These are phyloP conservation scores for Mrakia frigida DNA, from an alignment of 768 basidiomycete genomes.

Conservation along the genomic window DNA sequence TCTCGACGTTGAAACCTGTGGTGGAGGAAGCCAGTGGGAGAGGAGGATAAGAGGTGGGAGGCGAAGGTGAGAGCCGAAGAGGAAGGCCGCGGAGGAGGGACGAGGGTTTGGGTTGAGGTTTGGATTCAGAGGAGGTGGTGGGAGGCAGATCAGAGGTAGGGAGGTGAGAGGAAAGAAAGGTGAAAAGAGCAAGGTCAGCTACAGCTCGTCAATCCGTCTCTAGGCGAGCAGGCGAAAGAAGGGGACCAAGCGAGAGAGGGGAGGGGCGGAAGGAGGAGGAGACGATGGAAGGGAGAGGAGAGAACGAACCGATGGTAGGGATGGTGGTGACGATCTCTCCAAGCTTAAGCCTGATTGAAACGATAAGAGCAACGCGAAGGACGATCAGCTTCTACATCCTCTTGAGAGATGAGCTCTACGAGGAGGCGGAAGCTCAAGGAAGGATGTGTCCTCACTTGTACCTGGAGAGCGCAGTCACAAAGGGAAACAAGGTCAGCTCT, in stretches of 20 bases:
- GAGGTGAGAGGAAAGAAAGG: neutral
- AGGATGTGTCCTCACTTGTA: slow-evolving; percentile 27
- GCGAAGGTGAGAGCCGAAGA: neutral
- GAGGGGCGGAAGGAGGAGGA: too few species aligned
- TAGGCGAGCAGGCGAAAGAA: neutral
- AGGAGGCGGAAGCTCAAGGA: neutral
- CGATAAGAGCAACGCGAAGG: neutral
- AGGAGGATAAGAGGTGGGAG: neutral
- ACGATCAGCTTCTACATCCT: neutral
- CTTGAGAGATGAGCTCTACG: neutral
- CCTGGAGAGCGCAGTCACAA: slow-evolving; percentile 19
- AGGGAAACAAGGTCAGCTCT: slow-evolving; percentile 4
- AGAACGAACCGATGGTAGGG: slow-evolving; percentile 80
- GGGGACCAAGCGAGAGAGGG: too few species aligned
- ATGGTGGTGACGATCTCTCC: slow-evolving; percentile 99
- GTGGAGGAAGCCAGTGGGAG: neutral
- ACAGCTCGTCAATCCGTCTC: neutral
- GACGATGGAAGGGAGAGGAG: neutral
- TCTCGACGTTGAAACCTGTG: slow-evolving; percentile 98
- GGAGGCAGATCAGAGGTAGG: neutral
- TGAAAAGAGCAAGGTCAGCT: neutral
- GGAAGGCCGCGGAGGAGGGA: neutral
- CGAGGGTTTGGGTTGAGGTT: neutral
- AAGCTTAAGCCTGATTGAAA: slow-evolving; percentile 76
- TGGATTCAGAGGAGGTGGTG: neutral